Base-by-base conservation (phyloP, 306 rosid genomes). In the Begonia masoniana region DNA sequence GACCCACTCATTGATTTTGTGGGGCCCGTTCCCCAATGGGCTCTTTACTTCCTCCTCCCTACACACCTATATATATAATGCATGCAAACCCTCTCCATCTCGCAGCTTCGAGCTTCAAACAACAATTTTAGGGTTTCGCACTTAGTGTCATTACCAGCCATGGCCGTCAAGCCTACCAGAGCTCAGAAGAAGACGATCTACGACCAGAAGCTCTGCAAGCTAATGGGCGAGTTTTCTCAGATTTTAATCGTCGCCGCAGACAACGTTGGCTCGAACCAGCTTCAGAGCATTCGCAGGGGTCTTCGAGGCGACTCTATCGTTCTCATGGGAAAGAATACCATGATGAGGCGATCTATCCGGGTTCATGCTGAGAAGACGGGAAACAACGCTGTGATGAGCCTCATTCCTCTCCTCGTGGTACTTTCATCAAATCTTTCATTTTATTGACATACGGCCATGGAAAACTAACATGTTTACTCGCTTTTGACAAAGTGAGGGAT, bases 291-390 rank as follows among this genome's bases (percentile, higher is more conserved):
- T 47, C 76, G 97, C 5, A 53, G 52, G 31, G 97, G 97, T 36
- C 77, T 89, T 0, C 88, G 97, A 3, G 95, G 97, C 0, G 95
- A 89, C 14, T 89, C 95, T 0, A 42, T 83, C 0, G 85, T 89
- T 2, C 88, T 88, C 13, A 88, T 89, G 97, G 97, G 97, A 0
- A 89, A 89, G 77, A 89, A 89, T 65, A 89, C 97, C 15, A 85
- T 85, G 97, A 89, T 89, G 97, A 89, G 85, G 73, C 75, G 97
- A 2, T 61, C 85, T 1, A 62, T 85, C 7, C 64, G 88, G 36
- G 78, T 85, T 0, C 97, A 85, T 13, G 23, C 97, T 7, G 85
- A 85, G 42, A 78, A 76, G 8, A 82, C 95, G 0, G 94, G 94
- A 1, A 85, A 85, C 80, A 53, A 49, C 1, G 67, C 52, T 13